These are phyloP conservation scores for Cercospora sojina DNA, from an alignment of 2,329 filamentous ascomycete species.

Conservation along the genomic window DNA sequence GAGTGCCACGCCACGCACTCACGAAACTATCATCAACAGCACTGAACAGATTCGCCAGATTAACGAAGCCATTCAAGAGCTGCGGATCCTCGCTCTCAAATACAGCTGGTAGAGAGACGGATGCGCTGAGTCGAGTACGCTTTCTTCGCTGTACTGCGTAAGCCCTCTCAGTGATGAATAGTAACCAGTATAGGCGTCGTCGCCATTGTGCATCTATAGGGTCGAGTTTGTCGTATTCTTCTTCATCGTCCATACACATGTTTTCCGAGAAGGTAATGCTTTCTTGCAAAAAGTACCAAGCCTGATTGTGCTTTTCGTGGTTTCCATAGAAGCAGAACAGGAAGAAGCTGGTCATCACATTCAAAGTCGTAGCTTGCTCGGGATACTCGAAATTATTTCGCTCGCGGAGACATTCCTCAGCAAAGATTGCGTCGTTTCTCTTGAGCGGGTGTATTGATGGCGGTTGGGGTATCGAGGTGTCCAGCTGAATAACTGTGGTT, in stretches of 20 bases:
- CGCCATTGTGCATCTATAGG: slow-evolving; percentile 38
- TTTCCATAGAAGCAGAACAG: slow-evolving; percentile 40
- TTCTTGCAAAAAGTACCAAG: slow-evolving; percentile 40
- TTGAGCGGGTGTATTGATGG: slow-evolving; percentile 29
- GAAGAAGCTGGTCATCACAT: slow-evolving; percentile 40
- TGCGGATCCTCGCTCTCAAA: slow-evolving; percentile 39
- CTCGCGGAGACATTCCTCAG: slow-evolving; percentile 37
- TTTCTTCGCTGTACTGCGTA: slow-evolving; percentile 40
- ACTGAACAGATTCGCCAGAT: slow-evolving; percentile 38
- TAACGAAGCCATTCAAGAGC: slow-evolving; percentile 39
- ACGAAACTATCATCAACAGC: slow-evolving; percentile 40
- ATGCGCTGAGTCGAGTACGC: slow-evolving; percentile 35
- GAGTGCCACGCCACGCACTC: slow-evolving; percentile 37
- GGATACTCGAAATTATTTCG: slow-evolving; percentile 37
- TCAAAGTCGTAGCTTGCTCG: slow-evolving; percentile 31
- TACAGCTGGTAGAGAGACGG: slow-evolving; percentile 35
- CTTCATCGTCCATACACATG: slow-evolving; percentile 38
- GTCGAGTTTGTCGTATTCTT: slow-evolving; percentile 35
- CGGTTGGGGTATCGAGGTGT: slow-evolving; percentile 35
- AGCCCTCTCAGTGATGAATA: slow-evolving; percentile 40
- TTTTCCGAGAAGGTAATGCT: slow-evolving; percentile 38
- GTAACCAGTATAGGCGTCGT: slow-evolving; percentile 39
- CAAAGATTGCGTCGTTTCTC: slow-evolving; percentile 35
- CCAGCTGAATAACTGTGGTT: slow-evolving; percentile 38
- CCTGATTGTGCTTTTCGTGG: slow-evolving; percentile 35